Conservation (phyloP, 2,329 filamentous ascomycete genomes). For the Trichophyton rubrum region DNA sequence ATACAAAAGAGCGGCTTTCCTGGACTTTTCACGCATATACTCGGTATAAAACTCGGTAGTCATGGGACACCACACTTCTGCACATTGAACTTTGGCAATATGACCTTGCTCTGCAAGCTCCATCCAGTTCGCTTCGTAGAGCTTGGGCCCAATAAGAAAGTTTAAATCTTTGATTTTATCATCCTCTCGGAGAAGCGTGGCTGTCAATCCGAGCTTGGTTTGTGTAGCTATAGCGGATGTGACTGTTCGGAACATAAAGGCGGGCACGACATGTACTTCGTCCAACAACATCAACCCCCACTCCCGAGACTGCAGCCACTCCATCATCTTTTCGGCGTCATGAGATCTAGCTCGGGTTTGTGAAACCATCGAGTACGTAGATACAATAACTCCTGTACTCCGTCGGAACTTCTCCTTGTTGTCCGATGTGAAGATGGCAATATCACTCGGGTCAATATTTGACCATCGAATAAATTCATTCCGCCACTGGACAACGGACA, state of each 20-base stretch:
- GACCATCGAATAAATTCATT: conserved; percentile 98
- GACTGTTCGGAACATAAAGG: conserved; percentile 89
- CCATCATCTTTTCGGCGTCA: conserved; percentile 95
- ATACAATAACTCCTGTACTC: conserved; percentile 91
- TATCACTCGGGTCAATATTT: conserved; percentile 89
- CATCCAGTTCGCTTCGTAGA: conserved; percentile 99
- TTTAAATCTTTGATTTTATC: conserved; percentile 98
- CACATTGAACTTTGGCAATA: conserved; percentile 93
- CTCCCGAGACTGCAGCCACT: conserved; percentile 75
- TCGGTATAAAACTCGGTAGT: conserved; percentile 95
- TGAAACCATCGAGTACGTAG: conserved; percentile 98
- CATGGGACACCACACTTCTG: conserved; percentile 99
- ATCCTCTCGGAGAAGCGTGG: conserved; percentile 86
- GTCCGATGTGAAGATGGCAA: conserved; percentile 88
- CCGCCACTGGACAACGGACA: conserved; percentile 96
- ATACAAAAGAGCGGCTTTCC: conserved; percentile 60
- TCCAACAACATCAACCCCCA: conserved; percentile 97
- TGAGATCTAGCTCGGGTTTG: conserved; percentile 76
- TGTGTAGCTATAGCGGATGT: conserved; percentile 89
- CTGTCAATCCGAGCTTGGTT: conserved; percentile 86
- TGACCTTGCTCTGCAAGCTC: conserved; percentile 93
- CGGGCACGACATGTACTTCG: conserved; percentile 95
- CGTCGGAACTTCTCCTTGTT: conserved; percentile 76
- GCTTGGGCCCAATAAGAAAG: conserved; percentile 90
- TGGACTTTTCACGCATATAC: conserved; percentile 61